phyloP scores from a whole-genome alignment of 1,284 basidiomycete genomes.

The Ustilago shanxiensis region DNA sequence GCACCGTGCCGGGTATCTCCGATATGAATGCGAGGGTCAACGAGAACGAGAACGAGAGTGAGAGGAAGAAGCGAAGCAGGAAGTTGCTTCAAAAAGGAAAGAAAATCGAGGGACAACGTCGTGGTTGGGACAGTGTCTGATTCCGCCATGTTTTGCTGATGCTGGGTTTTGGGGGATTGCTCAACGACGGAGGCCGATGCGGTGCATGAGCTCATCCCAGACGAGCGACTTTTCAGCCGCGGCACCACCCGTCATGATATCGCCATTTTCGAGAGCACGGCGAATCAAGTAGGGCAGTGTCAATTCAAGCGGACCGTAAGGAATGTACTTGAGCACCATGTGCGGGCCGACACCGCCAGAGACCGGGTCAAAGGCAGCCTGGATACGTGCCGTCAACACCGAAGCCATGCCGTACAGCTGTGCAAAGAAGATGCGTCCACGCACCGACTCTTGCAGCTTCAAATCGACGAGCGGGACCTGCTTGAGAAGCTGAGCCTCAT shows the following conservation, averaged over 20 bases:
- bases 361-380: slow-evolving; percentile 75
- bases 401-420: slow-evolving; percentile 86
- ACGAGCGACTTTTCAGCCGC: slow-evolving; percentile 66
- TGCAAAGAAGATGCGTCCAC: slow-evolving; percentile 80
- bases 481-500: slow-evolving; percentile 14
- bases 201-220: slow-evolving; percentile 44
- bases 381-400: slow-evolving; percentile 80
- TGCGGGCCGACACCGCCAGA: slow-evolving; percentile 75
- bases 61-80: no score
- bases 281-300: slow-evolving; percentile 82
- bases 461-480: slow-evolving; percentile 43
- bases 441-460: slow-evolving; percentile 74
- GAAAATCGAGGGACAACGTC: background rate
- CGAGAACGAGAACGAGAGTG: background rate
- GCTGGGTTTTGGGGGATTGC: background rate
- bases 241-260: slow-evolving; percentile 75
- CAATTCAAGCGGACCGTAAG: slow-evolving; percentile 67
- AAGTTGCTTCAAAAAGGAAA: no score
- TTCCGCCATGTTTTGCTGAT: background rate
- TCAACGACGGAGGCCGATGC: slow-evolving; percentile 43
- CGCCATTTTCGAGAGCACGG: slow-evolving; percentile 83
- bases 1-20: slow-evolving; percentile 40
- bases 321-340: slow-evolving; percentile 67
- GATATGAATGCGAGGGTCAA: slow-evolving; percentile 9
- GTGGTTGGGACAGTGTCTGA: background rate